Evolutionary conservation across 306 rosid species (phyloP).

Genomic region (Dalbergia oliveri): DNA sequence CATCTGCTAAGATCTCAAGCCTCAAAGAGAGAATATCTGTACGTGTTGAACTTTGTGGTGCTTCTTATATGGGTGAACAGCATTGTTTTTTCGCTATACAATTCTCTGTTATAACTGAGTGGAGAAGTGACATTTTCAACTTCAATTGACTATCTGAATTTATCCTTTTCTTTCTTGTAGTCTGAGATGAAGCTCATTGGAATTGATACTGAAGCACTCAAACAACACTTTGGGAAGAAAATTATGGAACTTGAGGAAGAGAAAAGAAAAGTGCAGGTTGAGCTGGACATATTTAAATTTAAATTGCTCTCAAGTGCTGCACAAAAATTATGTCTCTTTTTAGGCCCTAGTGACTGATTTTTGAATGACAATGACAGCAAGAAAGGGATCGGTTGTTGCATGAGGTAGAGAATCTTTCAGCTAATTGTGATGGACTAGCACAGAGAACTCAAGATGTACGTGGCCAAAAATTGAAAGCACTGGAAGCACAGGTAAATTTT

Average conservation of each 20-base stretch:
- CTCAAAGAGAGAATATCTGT: slow-evolving; percentile 13
- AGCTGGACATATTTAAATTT: slow-evolving; percentile 36
- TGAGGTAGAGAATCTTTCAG: slow-evolving; percentile 72
- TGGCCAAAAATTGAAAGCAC: slow-evolving; percentile 68
- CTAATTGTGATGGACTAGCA: slow-evolving; percentile 63
- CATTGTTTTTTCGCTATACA: slow-evolving; percentile 5
- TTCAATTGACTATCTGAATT: slow-evolving; percentile 34
- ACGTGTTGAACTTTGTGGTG: slow-evolving; percentile 6
- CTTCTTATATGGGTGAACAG: slow-evolving; percentile 6
- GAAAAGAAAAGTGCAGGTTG: slow-evolving; percentile 79
- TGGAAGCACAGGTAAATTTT: slow-evolving; percentile 71
- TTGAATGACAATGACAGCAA: slow-evolving; percentile 59
- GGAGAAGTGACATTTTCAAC: slow-evolving; percentile 32
- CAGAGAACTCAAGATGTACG: slow-evolving; percentile 67
- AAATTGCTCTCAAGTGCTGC: slow-evolving; percentile 15
- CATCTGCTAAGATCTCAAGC: slow-evolving; percentile 8
- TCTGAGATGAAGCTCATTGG: slow-evolving; percentile 79
- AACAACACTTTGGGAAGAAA: slow-evolving; percentile 75
- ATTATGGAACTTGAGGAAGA: slow-evolving; percentile 81
- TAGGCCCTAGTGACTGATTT: slow-evolving; percentile 45
- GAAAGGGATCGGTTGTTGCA: slow-evolving; percentile 75
- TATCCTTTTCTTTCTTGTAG: slow-evolving; percentile 51
- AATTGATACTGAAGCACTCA: slow-evolving; percentile 67
- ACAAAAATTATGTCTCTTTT: slow-evolving; percentile 23
- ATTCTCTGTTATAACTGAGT: slow-evolving; percentile 26